These are phyloP conservation scores for Aspergillus nidulans DNA, from an alignment of 495 filamentous ascomycete genomes.

Conservation along the genomic window DNA sequence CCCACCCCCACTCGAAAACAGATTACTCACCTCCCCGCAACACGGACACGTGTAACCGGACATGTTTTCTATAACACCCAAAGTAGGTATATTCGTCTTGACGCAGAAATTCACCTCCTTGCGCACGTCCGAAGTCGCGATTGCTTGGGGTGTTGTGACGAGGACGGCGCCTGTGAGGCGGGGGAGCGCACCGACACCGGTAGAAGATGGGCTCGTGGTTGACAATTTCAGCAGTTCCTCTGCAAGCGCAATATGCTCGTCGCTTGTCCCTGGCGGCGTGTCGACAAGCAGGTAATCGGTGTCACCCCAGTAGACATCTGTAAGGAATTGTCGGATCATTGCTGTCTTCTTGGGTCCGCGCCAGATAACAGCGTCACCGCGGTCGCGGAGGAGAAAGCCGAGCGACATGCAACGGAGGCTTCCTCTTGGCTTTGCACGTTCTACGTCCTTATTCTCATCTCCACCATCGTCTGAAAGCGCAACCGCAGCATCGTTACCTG, in stretches of 20 bases:
- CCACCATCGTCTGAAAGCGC: background rate
- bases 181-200: conserved; percentile 30
- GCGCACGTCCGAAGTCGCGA: conserved; percentile 86
- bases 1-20: conserved; percentile 88
- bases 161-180: conserved; percentile 75
- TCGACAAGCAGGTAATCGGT: conserved; percentile 90
- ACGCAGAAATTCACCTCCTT: conserved; percentile 96
- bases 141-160: conserved; percentile 93
- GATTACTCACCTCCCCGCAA: conserved; percentile 87
- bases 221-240: conserved; percentile 68
- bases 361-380: conserved; percentile 93
- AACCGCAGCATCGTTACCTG: background rate
- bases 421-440: background rate
- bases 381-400: conserved; percentile 77
- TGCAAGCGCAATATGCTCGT: conserved; percentile 93
- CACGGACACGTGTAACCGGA: conserved; percentile 92
- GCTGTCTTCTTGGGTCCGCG: conserved; percentile 97
- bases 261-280: conserved; percentile 92
- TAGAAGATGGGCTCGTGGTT: conserved; percentile 14
- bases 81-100: conserved; percentile 74
- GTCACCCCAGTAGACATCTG: conserved; percentile 84
- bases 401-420: conserved; percentile 82
- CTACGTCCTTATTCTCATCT: background rate
- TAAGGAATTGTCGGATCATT: conserved; percentile 94
- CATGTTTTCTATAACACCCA: conserved; percentile 98